Evolutionary conservation across 1,284 basidiomycete species (phyloP), one percentile per base, ranked within the genome.

Genomic region (Mycosarcoma maydis): DNA sequence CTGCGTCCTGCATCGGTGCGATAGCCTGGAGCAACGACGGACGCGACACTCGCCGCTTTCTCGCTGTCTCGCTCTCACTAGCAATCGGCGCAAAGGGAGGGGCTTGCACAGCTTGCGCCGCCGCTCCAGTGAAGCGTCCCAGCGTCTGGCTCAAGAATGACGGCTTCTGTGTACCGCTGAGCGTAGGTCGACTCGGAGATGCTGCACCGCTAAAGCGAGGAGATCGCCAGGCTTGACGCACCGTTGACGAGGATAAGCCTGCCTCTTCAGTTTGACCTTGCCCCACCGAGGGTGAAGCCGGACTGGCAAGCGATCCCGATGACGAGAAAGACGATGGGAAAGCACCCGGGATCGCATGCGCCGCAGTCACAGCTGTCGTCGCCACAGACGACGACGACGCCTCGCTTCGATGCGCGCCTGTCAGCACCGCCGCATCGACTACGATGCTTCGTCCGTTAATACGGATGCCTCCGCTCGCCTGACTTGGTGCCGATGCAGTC

Each of bases 71-170:
- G 6, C 43, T 29, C 23, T 62, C 59, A 17, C 22, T 20, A 1
- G 26, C 9, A n/a, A 47, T 41, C 4, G 55, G 38, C 13, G 46
- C 55, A 33, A 66, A 59, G 1, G 51, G 51, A 6, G 62, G 62
- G 14, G 30, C 52, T 22, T 49, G 45, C 1, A 51, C 42, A 19
- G 51, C 40, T 11, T 52, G 44, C 22, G 43, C 51, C 8, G 66
- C 55, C 2, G 55, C 59, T 20, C 67, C 61, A 7, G 61, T 57
- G 34, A 70, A 57, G 17, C 67, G 38, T n/a, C 67, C 67, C 20
- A 70, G 27, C 16, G 67, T 70, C 67, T 70, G 67, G 43, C 60
- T 70, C n/a, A 70, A 46, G 44, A 70, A 70, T 22, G 56, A 59
- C 6, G 60, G 48, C 51, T 50, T 60, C 36, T 47, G 48, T 5